Conservation (phyloP, 805 yeast species). For the Kurtzmaniella cleridarum region DNA sequence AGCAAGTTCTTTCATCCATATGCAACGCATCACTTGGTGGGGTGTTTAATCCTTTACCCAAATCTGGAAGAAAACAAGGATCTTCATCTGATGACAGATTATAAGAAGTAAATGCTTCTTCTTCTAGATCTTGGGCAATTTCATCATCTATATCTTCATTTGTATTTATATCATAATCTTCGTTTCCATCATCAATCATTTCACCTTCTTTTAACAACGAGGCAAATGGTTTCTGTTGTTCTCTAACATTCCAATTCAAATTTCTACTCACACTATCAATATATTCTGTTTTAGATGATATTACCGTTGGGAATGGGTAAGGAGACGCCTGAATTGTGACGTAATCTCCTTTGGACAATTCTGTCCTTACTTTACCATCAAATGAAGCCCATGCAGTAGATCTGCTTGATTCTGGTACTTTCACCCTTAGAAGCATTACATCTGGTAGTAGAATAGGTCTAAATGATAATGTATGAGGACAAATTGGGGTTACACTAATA, state of each 20-base stretch:
- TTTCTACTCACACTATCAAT: slow-evolving; percentile 82
- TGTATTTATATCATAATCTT: slow-evolving; percentile 31
- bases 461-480: slow-evolving; percentile 92
- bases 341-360: slow-evolving; percentile 76
- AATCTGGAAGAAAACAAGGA: slow-evolving; percentile 17
- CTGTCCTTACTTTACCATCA: slow-evolving; percentile 87
- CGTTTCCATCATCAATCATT: not conserved
- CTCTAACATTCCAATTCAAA: slow-evolving; percentile 90
- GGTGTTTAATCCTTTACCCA: slow-evolving; percentile 26
- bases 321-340: slow-evolving; percentile 81
- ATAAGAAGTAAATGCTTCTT: not conserved
- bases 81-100: slow-evolving; percentile 1
- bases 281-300: slow-evolving; percentile 66
- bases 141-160: slow-evolving; percentile 19
- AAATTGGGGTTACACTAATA: slow-evolving; percentile 88
- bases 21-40: slow-evolving; percentile 17
- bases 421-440: slow-evolving; percentile 78
- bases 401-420: slow-evolving; percentile 72
- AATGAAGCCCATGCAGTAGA: slow-evolving; percentile 96
- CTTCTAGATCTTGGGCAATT: slow-evolving; percentile 1
- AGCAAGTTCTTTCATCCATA: slow-evolving; percentile 34
- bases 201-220: slow-evolving; percentile 36
- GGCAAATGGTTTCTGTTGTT: slow-evolving; percentile 77
- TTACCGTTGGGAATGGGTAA: slow-evolving; percentile 91
- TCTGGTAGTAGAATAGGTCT: slow-evolving; percentile 91